A percentile compares a stretch with the other conserved stretches of the same genome.
phyloP scores from a whole-genome alignment of 1,284 basidiomycete species.

The Cutaneotrichosporon mucoides region DNA sequence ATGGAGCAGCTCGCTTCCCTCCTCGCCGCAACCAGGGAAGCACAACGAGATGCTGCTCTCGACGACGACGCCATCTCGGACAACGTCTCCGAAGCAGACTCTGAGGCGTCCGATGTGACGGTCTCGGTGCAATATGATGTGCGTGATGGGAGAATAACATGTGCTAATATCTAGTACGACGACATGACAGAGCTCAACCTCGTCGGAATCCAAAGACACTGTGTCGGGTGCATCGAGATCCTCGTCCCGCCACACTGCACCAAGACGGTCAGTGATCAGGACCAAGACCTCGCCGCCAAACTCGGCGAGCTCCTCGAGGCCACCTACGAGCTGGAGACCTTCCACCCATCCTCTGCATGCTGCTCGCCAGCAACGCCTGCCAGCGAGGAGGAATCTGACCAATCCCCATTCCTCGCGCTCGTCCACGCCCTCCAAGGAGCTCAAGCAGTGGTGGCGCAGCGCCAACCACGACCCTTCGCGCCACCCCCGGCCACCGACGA shows the following conservation, averaged over 20 bases:
- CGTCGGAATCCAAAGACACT: constrained; percentile 28
- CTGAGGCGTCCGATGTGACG: background rate
- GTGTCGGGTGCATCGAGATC: constrained; percentile 25
- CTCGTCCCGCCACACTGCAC: constrained; percentile 17
- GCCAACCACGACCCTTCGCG: background rate
- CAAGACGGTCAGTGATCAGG: background rate
- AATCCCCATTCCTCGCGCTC: constrained; percentile 10
- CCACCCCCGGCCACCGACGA: background rate
- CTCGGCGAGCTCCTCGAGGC: constrained; percentile 39
- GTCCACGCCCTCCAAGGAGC: constrained; percentile 7
- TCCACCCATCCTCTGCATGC: constrained; percentile 21
- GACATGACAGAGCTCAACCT: constrained; percentile 25
- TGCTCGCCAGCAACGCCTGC: constrained; percentile 14
- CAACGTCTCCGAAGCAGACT: constrained; percentile 1
- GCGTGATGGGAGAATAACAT: background rate
- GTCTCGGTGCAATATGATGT: constrained; percentile 3
- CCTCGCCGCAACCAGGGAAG: background rate
- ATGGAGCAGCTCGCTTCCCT: constrained; percentile 9
- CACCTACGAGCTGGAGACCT: constrained; percentile 37
- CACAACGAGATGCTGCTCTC: background rate
- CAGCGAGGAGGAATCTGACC: background rate
- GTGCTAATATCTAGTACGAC: constrained; percentile 8
- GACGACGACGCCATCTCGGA: background rate
- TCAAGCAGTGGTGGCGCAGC: constrained; percentile 5
- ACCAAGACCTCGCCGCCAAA: constrained; percentile 26